Evolutionary conservation across 495 filamentous ascomycete species (phyloP).

Genomic region (Halenospora varia): DNA sequence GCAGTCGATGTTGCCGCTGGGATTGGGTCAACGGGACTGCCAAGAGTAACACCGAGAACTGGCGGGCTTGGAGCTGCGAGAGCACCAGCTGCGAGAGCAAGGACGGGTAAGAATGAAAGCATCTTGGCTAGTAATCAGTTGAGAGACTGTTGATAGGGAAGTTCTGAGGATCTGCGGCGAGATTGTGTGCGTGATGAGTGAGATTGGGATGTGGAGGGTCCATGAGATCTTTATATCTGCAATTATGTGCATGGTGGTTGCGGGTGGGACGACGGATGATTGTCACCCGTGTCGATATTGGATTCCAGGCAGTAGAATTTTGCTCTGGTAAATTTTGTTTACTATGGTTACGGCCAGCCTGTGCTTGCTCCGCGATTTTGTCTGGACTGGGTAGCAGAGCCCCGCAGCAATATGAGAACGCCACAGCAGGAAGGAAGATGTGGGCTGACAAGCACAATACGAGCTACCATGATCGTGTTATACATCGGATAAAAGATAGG

Average conservation of each 20-base stretch:
- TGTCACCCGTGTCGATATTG: constrained; percentile 4
- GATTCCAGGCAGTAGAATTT: constrained; percentile 7
- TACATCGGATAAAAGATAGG: constrained; percentile 22
- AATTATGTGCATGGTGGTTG: background rate
- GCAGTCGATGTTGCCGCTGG: background rate
- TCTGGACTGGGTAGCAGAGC: background rate
- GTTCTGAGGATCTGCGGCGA: background rate
- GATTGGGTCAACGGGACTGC: background rate
- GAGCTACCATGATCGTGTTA: background rate
- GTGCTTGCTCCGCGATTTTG: background rate
- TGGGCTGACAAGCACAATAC: constrained; percentile 14
- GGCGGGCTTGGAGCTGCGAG: constrained; percentile 8
- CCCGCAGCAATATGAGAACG: constrained; percentile 17
- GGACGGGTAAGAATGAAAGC: constrained; percentile 5
- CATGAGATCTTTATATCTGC: constrained; percentile 1
- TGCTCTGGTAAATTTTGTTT: background rate
- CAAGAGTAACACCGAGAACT: constrained; percentile 4
- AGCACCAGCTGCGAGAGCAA: constrained; percentile 11
- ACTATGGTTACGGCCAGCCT: background rate
- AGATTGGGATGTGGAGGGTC: background rate
- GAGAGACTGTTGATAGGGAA: background rate
- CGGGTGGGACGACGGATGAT: background rate
- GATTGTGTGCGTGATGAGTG: background rate
- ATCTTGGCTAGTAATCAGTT: constrained; percentile 8
- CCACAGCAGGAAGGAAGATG: background rate